A percentile compares a stretch with the other conserved stretches of the same genome.
phyloP scores from a whole-genome alignment of 306 rosid species.

The Neltuma alba region DNA sequence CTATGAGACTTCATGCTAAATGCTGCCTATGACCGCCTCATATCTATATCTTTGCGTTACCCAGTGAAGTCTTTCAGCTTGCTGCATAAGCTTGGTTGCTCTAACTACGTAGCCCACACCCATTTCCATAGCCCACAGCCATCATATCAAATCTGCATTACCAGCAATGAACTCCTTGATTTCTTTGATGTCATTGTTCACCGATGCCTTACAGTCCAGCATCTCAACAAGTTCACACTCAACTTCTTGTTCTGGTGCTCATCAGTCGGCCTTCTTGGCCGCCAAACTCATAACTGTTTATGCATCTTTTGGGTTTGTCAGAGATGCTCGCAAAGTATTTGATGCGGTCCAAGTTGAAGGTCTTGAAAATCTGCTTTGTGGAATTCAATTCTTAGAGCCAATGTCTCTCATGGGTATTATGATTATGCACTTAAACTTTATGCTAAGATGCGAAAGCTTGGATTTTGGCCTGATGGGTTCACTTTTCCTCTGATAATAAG shows the following conservation, averaged over 20 bases:
- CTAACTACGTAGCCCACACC: conserved; percentile 10
- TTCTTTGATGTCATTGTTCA: conserved; percentile 50
- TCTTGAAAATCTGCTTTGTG: conserved; percentile 54
- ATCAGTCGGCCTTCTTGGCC: conserved; percentile 55
- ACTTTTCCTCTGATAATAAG: conserved; percentile 68
- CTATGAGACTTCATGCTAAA: conserved; percentile 49
- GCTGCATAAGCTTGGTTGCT: conserved; percentile 15
- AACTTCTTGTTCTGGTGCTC: conserved; percentile 42
- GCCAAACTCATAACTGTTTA: conserved; percentile 62
- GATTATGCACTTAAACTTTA: conserved; percentile 49
- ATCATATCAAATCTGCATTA: background rate
- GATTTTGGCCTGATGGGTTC: conserved; percentile 77
- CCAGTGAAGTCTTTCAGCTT: conserved; percentile 1
- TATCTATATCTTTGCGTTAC: conserved; percentile 22
- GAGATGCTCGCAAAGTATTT: conserved; percentile 58
- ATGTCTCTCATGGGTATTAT: conserved; percentile 60
- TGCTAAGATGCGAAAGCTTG: conserved; percentile 59
- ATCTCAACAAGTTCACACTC: conserved; percentile 66
- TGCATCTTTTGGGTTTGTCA: conserved; percentile 47
- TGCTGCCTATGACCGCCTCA: conserved; percentile 37
- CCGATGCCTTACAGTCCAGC: conserved; percentile 47
- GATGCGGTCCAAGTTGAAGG: conserved; percentile 36
- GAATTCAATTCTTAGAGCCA: conserved; percentile 80
- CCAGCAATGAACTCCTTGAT: conserved; percentile 41
- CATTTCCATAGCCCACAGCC: background rate